Percentiles rank a stretch among this genome's conserved stretches.
These are phyloP conservation scores for Mortierella sp. DNA, from an alignment of 371 early-diverging fungal genomes.

Conservation along the genomic window DNA sequence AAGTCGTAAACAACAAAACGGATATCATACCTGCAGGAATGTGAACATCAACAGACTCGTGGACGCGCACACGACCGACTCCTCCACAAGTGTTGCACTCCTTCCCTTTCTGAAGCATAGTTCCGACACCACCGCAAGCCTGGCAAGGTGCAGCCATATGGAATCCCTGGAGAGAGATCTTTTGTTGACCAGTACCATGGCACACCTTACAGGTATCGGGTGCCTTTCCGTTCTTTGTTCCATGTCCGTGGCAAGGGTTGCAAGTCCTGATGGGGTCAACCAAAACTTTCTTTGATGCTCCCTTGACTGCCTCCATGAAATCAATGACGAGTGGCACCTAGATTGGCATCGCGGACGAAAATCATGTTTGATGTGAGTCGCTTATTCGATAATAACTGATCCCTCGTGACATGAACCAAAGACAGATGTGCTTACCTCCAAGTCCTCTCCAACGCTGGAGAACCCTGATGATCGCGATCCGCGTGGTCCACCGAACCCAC, in stretches of 20 bases:
- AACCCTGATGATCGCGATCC: constrained; percentile 60
- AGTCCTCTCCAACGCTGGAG: constrained; percentile 58
- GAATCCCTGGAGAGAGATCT: constrained; percentile 78
- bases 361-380: neutral
- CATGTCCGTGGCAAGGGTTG: constrained; percentile 83
- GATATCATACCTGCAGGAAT: constrained; percentile 84
- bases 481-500: constrained; percentile 67
- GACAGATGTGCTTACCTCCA: constrained; percentile 45
- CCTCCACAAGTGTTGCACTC: constrained; percentile 87
- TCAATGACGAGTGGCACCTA: constrained; percentile 70
- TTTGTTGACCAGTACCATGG: constrained; percentile 88
- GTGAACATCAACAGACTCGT: constrained; percentile 77
- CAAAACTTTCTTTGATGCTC: constrained; percentile 73
- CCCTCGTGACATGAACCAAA: neutral
- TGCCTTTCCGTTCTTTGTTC: constrained; percentile 82
- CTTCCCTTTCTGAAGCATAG: constrained; percentile 72
- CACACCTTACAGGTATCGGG: constrained; percentile 80
- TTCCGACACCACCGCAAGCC: constrained; percentile 89
- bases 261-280: constrained; percentile 79
- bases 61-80: constrained; percentile 80
- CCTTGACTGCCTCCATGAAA: constrained; percentile 94
- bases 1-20: neutral
- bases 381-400: neutral
- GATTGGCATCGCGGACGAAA: neutral
- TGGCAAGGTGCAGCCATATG: constrained; percentile 87